Conservation (phyloP, 352 stramenopile genomes). For the Pythium volutum region DNA sequence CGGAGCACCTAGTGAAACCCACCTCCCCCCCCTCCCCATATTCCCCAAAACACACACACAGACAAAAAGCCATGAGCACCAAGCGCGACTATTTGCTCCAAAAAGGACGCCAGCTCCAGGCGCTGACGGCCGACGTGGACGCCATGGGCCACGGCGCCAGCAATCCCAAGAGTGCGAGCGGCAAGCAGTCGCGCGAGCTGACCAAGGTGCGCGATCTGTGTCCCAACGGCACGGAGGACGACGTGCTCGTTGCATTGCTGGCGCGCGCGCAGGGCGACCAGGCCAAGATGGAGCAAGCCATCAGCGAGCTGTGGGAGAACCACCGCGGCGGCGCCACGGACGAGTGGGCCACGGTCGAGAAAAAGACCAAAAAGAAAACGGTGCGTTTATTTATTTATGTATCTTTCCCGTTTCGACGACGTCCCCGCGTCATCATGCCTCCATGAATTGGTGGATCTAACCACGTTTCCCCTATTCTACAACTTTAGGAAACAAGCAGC, state of each 20-base stretch:
- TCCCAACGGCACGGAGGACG: constrained; percentile 75
- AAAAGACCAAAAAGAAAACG: constrained; percentile 76
- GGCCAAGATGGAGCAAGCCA: constrained; percentile 61
- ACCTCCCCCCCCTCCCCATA: not conserved
- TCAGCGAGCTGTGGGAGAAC: constrained; percentile 86
- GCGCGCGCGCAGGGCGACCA: constrained; percentile 72
- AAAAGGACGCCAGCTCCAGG: constrained; percentile 80
- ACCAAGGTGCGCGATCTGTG: constrained; percentile 78
- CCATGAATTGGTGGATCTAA: not conserved
- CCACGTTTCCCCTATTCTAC: not conserved
- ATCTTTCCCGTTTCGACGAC: no score
- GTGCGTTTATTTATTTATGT: not conserved
- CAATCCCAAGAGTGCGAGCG: constrained; percentile 16
- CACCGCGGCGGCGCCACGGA: constrained; percentile 57
- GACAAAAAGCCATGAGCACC: constrained; percentile 51
- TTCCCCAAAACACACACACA: constrained; percentile 23
- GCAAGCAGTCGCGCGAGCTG: constrained; percentile 63
- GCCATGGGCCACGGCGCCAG: constrained; percentile 27
- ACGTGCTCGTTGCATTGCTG: constrained; percentile 65
- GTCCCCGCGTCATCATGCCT: no score
- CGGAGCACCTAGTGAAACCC: not conserved
- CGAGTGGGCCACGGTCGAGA: constrained; percentile 76
- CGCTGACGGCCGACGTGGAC: constrained; percentile 48
- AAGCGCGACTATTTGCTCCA: constrained; percentile 84
- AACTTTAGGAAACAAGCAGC: constrained; percentile 8